Evolutionary conservation across 2,329 filamentous ascomycete species (phyloP).

Genomic region (Arthrobotrys sphaeroides): DNA sequence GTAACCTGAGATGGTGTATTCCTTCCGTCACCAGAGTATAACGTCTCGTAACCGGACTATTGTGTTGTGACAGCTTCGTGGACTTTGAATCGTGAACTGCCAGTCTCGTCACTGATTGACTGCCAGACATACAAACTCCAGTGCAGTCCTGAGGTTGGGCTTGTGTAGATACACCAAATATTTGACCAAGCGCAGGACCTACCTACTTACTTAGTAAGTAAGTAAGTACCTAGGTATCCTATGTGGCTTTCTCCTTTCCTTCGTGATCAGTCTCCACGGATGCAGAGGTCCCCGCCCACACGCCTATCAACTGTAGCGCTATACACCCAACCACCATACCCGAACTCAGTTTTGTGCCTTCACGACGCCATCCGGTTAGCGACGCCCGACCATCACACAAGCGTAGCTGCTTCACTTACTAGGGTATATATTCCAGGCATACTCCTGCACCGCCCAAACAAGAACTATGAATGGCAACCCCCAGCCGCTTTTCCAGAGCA

Average conservation of each 20-base stretch:
- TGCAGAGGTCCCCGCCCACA: slow-evolving; percentile 68
- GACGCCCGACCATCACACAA: neutral
- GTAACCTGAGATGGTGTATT: too few species aligned
- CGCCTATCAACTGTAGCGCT: slow-evolving; percentile 71
- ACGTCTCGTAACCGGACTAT: too few species aligned
- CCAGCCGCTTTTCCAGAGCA: slow-evolving; percentile 80
- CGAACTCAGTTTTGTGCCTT: slow-evolving; percentile 69
- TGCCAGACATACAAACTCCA: too few species aligned
- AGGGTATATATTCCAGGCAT: slow-evolving; percentile 95
- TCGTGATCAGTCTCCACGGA: neutral
- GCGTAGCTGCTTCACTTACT: slow-evolving; percentile 65
- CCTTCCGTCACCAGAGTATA: too few species aligned
- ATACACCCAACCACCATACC: slow-evolving; percentile 75
- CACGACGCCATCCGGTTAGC: neutral
- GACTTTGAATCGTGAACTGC: too few species aligned
- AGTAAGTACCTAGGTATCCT: neutral
- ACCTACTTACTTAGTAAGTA: neutral
- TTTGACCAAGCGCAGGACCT: too few species aligned
- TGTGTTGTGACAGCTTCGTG: too few species aligned
- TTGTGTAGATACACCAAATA: too few species aligned
- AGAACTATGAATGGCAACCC: slow-evolving; percentile 73
- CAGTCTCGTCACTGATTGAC: too few species aligned
- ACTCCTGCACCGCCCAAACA: slow-evolving; percentile 83
- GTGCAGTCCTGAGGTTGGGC: too few species aligned
- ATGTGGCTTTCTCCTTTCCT: neutral